Percentiles rank a stretch among this genome's conserved stretches.
Evolutionary conservation across 495 filamentous ascomycete species (phyloP).

Genomic region (Lasiosphaeria miniovina): DNA sequence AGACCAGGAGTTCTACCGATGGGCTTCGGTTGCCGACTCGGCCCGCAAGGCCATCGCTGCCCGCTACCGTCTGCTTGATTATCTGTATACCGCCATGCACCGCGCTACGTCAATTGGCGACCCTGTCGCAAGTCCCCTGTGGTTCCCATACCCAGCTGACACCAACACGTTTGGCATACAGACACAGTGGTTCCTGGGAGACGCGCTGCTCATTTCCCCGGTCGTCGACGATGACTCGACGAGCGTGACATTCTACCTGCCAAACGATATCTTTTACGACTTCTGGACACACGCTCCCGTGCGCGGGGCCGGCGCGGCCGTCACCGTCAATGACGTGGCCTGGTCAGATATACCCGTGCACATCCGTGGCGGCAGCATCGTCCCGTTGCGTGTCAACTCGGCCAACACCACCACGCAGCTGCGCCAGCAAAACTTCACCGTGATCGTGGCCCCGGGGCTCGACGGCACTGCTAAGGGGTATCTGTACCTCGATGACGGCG

Average conservation of each 20-base stretch:
- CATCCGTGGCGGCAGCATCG: conserved; percentile 64
- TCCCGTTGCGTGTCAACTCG: conserved; percentile 56
- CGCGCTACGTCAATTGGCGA: conserved; percentile 47
- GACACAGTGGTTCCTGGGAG: conserved; percentile 71
- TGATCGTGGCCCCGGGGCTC: conserved; percentile 62
- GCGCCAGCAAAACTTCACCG: conserved; percentile 61
- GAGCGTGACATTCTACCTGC: conserved; percentile 66
- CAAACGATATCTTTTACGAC: conserved; percentile 71
- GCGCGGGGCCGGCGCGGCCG: conserved; percentile 47
- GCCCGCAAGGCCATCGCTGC: conserved; percentile 68
- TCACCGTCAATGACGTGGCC: conserved; percentile 50
- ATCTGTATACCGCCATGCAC: conserved; percentile 73
- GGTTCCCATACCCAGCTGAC: conserved; percentile 68
- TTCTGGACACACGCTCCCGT: conserved; percentile 61
- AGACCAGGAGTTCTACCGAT: conserved; percentile 78
- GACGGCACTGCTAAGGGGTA: conserved; percentile 37
- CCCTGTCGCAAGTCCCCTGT: conserved; percentile 63
- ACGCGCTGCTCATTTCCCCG: conserved; percentile 64
- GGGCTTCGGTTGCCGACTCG: conserved; percentile 58
- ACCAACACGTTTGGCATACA: conserved; percentile 56
- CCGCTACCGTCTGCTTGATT: conserved; percentile 73
- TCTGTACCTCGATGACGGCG: conserved; percentile 64
- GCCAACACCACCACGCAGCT: conserved; percentile 69
- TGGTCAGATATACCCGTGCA: conserved; percentile 72
- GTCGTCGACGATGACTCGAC: conserved; percentile 63